Base-by-base conservation (phyloP, 1,284 basidiomycete genomes). In the Cutaneotrichosporon cutaneum region DNA sequence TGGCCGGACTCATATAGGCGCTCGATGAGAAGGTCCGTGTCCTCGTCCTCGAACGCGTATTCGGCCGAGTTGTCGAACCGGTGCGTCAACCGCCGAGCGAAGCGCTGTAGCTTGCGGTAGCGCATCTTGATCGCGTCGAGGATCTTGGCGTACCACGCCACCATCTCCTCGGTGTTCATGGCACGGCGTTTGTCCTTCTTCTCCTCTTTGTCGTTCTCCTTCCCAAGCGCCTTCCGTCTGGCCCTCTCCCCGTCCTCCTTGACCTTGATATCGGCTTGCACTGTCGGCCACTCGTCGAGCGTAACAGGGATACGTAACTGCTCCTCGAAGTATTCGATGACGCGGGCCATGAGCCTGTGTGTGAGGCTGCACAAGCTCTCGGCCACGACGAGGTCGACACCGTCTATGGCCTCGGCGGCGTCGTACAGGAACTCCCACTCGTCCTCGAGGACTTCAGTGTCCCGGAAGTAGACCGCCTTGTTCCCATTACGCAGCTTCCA, bases 351-450 rank as follows among this genome's bases (percentile, higher is more conserved):
- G 50, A 95, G 82, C 72, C 89, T 91, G 77, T 94, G 92, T 0
- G 92, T 94, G 55, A 96, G 82, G 21, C 89, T 89, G 75, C 92
- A 95, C 69, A 96, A 85, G 71, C 94, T 90, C 78, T 97, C 93
- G 13, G 94, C 95, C 6, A 99, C 94, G 16, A 97, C 83, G 60
- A 90, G 82, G 47, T 96, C 94, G 27, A 94, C 96, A 13, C 92
- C 92, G 24, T 88, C 84, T 24, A 94, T 89, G 44, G 89, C 90
- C 75, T 94, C 84, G 57, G 93, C 93, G 48, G 97, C 93, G 73
- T 92, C 91, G 70, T 92, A 93, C 77, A 99, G 88, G 48, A 96
- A 96, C 47, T 89, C 88, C 92, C 94, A 97, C 71, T 99, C 94
- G 24, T 90, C 89, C 76, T 99, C 96, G 33, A 99, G 84, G 26